Base-by-base conservation (phyloP, 129 eudicot genomes). In the Glebionis coronaria region DNA sequence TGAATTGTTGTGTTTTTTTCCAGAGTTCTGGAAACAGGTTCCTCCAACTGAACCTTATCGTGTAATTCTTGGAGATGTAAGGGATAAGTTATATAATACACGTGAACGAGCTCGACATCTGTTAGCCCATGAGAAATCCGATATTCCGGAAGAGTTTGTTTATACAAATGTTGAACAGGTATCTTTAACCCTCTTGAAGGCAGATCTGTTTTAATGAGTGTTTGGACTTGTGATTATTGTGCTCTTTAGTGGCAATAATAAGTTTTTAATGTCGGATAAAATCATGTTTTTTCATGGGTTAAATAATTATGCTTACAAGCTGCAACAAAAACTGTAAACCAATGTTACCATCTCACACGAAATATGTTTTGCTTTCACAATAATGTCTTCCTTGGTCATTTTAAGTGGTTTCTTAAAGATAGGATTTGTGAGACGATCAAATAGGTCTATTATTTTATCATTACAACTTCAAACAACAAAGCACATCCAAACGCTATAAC, bases 21-120 rank as follows among this genome's bases (percentile, higher is more conserved):
- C 83, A 93, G 99, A 94, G 82, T 94, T 94, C 55, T 94, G 99
- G 99, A 94, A 90, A 56, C 85, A 84, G 66, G 86, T 94, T 45
- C 97, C 99, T 15, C 82, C 87, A 20, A 94, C 65, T 76, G 99
- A 94, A 75, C 99, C 99, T 44, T 94, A 94, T 47, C 95, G 99
- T 67, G 99, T 94, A 20, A 81, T 94, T 63, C 93, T 94, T 66
- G 97, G 97, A 73, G 99, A 94, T 28, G 99, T 94, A 73, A 87
- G 99, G 67, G 99, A 94, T 68, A 86, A 79, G 72, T 68, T 89
- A 68, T 94, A 94, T 71, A 70, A 82, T 56, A 89, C 99, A 10
- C 99, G 99, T 70, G 99, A 94, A 70, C 95, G 99, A 66, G 76
- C 99, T 65, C 97, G 99, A 25, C 93, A 89, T 51, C 27, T 94